A percentile compares a stretch with the other conserved stretches of the same genome.
phyloP scores from a whole-genome alignment of 2,329 filamentous ascomycete genomes.

The Diaporthe sp. region DNA sequence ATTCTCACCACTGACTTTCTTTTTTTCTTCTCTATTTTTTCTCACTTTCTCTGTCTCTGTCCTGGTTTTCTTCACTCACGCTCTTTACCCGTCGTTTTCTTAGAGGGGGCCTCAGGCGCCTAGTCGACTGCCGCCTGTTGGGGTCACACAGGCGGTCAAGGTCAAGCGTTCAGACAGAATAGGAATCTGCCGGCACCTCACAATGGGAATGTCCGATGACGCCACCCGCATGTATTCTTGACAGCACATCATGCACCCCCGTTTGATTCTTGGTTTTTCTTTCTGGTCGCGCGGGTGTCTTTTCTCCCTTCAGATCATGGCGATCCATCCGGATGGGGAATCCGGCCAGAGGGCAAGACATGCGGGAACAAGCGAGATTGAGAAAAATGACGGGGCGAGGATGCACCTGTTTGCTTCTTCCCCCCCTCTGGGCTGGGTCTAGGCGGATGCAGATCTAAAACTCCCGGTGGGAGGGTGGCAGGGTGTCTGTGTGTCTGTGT shows the following conservation, averaged over 20 bases:
- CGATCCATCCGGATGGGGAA: conserved; percentile 14
- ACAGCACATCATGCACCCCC: conserved; percentile 28
- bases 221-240: conserved; percentile 28
- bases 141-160: conserved; percentile 16
- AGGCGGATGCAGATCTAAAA: conserved; percentile 32
- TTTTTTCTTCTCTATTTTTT: conserved; percentile 11
- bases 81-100: not conserved
- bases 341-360: conserved; percentile 31
- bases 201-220: conserved; percentile 27
- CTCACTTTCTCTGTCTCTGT: not conserved
- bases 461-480: not conserved
- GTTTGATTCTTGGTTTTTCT: conserved; percentile 17
- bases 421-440: conserved; percentile 2
- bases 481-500: not conserved
- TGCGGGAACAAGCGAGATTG: conserved; percentile 33
- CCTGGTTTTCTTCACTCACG: not conserved
- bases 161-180: conserved; percentile 4
- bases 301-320: conserved; percentile 19
- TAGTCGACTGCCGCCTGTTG: not conserved
- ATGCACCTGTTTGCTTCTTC: not conserved
- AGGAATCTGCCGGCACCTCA: conserved; percentile 17
- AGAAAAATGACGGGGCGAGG: not conserved
- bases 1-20: not conserved
- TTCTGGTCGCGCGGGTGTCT: not conserved
- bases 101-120: not conserved